Evolutionary conservation across 192 early-diverging fungal species (phyloP).

Genomic region (Allomyces macrogynus): DNA sequence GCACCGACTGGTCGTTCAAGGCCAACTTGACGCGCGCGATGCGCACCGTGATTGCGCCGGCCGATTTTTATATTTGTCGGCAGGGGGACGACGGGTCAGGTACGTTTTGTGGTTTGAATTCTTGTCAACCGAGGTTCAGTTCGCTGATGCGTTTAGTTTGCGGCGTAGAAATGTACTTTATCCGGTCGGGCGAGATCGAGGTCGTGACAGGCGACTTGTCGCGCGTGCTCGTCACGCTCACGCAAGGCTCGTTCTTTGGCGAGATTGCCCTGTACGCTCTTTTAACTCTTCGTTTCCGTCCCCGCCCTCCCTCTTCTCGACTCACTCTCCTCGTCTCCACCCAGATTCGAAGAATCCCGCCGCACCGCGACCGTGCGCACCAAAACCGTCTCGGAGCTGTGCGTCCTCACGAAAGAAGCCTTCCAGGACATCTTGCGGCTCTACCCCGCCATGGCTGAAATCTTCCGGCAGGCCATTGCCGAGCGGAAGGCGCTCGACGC

Average conservation of each 20-base stretch:
- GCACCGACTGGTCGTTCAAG: constrained; percentile 4
- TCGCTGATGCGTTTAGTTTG: not conserved
- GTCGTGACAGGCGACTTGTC: not conserved
- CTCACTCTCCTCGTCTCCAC: too few relatives aligned
- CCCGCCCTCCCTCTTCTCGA: too few relatives aligned
- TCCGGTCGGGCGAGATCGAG: constrained; percentile 5
- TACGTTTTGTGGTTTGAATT: constrained; percentile 1
- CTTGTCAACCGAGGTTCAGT: too few relatives aligned
- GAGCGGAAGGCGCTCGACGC: not conserved
- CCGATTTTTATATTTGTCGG: not conserved
- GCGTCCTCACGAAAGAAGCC: not conserved
- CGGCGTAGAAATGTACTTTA: constrained; percentile 9
- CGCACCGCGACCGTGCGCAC: not conserved
- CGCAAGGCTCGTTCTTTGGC: constrained; percentile 1
- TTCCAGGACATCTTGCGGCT: not conserved
- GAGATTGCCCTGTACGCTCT: not conserved
- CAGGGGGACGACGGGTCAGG: constrained; percentile 4
- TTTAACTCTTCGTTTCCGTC: not conserved
- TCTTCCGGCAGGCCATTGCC: not conserved
- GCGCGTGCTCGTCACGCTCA: constrained; percentile 1
- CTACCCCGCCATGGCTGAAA: not conserved
- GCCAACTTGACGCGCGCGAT: constrained; percentile 2
- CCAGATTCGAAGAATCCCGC: not conserved
- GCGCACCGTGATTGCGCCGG: not conserved
- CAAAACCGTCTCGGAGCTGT: not conserved